Conservation (phyloP, 441 rosid genomes). For the Erodium moschatum region DNA sequence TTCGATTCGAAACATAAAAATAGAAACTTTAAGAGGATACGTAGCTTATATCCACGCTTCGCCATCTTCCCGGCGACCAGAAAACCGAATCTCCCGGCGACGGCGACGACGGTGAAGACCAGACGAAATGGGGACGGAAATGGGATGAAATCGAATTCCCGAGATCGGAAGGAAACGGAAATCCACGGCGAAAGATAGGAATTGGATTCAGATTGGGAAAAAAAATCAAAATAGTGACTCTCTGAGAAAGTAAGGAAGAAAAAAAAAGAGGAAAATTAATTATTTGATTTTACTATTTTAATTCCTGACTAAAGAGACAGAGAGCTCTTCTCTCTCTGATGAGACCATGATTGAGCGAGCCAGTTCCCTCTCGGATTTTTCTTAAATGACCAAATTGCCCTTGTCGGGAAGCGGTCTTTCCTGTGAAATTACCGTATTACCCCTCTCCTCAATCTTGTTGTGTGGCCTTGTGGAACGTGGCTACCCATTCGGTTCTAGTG, state of each 20-base stretch:
- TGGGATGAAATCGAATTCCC: conserved; percentile 7
- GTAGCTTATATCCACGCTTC: conserved; percentile 92
- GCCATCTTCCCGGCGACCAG: conserved; percentile 36
- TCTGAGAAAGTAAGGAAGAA: too few relatives aligned
- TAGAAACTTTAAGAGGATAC: conserved; percentile 49
- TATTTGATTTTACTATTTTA: neutral
- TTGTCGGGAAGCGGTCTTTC: neutral
- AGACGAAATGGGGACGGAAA: too few relatives aligned
- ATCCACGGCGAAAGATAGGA: conserved; percentile 27
- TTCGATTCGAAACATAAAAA: neutral
- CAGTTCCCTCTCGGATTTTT: neutral
- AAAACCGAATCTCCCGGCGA: conserved; percentile 14
- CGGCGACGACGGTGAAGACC: neutral
- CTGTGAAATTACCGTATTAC: neutral
- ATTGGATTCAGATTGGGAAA: conserved; percentile 25
- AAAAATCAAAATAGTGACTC: conserved; percentile 2
- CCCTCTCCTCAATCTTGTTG: neutral
- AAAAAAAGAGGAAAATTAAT: too few relatives aligned
- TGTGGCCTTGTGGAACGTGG: neutral
- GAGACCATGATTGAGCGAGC: conserved; percentile 4
- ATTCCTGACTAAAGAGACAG: neutral
- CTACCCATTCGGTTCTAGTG: neutral
- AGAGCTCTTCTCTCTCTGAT: too few relatives aligned
- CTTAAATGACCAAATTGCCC: neutral
- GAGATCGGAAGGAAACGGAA: conserved; percentile 18